Base-by-base conservation (phyloP, 208 protist genomes). In the Acanthamoeba lenticulata region DNA sequence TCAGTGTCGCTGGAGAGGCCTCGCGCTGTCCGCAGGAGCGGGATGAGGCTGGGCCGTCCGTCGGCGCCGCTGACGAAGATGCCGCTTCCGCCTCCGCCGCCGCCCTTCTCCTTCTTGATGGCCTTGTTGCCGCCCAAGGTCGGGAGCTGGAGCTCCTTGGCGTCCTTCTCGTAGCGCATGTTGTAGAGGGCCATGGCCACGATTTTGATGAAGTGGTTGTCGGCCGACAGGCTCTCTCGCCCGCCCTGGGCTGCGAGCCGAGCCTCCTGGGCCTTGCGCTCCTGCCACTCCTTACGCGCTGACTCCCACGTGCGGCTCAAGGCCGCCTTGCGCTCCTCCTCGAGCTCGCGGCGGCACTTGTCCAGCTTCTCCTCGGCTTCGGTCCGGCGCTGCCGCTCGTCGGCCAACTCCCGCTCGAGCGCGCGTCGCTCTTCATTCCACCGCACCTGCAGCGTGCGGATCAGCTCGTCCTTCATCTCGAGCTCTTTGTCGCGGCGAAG, bases 81-180 rank as follows among this genome's bases (percentile, higher is more conserved):
- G n/a, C 65, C 34, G 65, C 65, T 74, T 17, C 65, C 34, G 65
- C 65, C 38, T 17, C n/a, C 17, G 65, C n/a, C 15, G 11, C 17
- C 17, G 17, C 1, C 52, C 52, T 60, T 60, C 9, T 21, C 52
- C 9, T 21, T 21, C 52, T 24, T 4, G 3, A 27, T 4, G 15
- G 11, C 9, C 65, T 60, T 60, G 21, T 21, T 21, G 52, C 21
- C 11, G 15, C 52, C 52, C 52, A 60, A 11, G 21, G 32, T 7
- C 32, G 65, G 2, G n/a, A 74, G 65, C 32, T 6, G 65, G n/a
- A 42, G 2, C n/a, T 74, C 34, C 32, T 40, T 74, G 15, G 29
- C 2, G 65, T 74, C 65, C 65, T 74, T 74, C 65, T 74, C 65
- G 65, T 42, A 74, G n/a, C 65, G 65, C 65, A 74, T 74, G 65